A percentile compares a stretch with the other conserved stretches of the same genome.
phyloP scores from a whole-genome alignment of 306 rosid genomes.

The Quercus engelmannii region DNA sequence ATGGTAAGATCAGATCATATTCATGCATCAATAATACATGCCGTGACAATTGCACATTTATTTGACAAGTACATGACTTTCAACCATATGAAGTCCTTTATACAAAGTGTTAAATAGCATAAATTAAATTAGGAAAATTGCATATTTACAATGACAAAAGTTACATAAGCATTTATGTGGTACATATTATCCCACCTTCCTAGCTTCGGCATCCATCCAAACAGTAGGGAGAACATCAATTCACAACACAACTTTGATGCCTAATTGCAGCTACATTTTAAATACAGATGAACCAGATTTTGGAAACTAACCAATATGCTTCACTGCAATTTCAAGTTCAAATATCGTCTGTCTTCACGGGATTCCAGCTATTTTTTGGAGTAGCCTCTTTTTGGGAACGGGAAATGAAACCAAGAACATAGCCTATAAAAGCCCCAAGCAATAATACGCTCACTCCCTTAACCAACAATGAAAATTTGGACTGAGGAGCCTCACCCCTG shows the following conservation, averaged over 20 bases:
- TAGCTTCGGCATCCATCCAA: slow-evolving; percentile 34
- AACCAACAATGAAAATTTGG: slow-evolving; percentile 30
- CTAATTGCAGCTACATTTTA: slow-evolving; percentile 14
- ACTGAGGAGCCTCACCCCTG: slow-evolving; percentile 1
- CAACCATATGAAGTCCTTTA: slow-evolving; percentile 3
- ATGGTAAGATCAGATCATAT: background rate
- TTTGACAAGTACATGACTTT: background rate
- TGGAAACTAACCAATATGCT: slow-evolving; percentile 2
- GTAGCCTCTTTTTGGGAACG: slow-evolving; percentile 45
- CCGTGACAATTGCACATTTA: background rate
- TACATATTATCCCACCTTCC: slow-evolving; percentile 19
- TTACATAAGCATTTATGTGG: too few species aligned
- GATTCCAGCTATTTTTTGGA: slow-evolving; percentile 49
- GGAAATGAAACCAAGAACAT: slow-evolving; percentile 59
- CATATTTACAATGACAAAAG: slow-evolving; percentile 23
- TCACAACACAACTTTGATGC: slow-evolving; percentile 13
- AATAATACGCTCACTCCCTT: slow-evolving; percentile 42
- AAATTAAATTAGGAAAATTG: slow-evolving; percentile 1
- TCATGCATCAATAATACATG: background rate
- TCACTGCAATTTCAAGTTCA: slow-evolving; percentile 14
- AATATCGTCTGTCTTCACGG: slow-evolving; percentile 64
- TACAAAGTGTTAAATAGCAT: slow-evolving; percentile 1
- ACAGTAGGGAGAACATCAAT: background rate
- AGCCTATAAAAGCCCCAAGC: slow-evolving; percentile 74
- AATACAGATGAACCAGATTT: background rate